Conservation (phyloP, 805 yeast species). For the Starmerella asiatica region DNA sequence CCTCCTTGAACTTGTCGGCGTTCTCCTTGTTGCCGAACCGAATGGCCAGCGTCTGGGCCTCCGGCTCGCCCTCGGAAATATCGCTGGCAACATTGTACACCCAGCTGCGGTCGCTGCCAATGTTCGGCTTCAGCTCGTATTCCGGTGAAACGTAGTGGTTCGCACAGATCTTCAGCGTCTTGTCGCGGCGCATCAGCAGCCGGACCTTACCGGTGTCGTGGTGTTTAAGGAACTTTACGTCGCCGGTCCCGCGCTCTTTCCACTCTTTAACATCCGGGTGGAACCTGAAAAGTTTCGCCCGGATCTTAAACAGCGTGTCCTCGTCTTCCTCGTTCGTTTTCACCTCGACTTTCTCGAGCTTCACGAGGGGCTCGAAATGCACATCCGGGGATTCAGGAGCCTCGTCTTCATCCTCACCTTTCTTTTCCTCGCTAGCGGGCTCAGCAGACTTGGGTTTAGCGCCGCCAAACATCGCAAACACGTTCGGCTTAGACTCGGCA, state of each 20-base stretch:
- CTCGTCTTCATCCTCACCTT: constrained; percentile 29
- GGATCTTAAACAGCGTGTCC: constrained; percentile 64
- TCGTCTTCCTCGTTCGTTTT: constrained; percentile 91
- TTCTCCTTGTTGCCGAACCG: constrained; percentile 55
- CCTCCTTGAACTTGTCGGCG: constrained; percentile 90
- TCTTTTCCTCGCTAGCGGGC: constrained; percentile 32
- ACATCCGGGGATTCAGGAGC: constrained; percentile 55
- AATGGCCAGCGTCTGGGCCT: constrained; percentile 91
- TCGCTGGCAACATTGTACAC: constrained; percentile 92
- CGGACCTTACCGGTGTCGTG: constrained; percentile 71
- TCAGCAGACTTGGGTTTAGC: constrained; percentile 51
- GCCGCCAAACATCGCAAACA: constrained; percentile 93
- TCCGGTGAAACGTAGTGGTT: constrained; percentile 73
- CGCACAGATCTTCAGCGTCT: constrained; percentile 95
- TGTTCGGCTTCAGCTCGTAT: constrained; percentile 75
- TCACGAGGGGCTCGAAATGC: constrained; percentile 92
- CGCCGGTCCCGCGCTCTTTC: constrained; percentile 99
- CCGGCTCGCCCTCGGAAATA: constrained; percentile 88
- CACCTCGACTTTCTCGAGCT: constrained; percentile 89
- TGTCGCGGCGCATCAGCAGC: constrained; percentile 96
- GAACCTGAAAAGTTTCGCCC: constrained; percentile 92
- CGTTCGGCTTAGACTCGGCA: constrained; percentile 31
- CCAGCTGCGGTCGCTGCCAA: constrained; percentile 97
- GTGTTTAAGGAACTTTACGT: constrained; percentile 88
- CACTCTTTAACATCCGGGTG: constrained; percentile 53